Evolutionary conservation across 2,329 filamentous ascomycete species (phyloP), one percentile per base, ranked within the genome.

Genomic region (Stachybotrys elegans): DNA sequence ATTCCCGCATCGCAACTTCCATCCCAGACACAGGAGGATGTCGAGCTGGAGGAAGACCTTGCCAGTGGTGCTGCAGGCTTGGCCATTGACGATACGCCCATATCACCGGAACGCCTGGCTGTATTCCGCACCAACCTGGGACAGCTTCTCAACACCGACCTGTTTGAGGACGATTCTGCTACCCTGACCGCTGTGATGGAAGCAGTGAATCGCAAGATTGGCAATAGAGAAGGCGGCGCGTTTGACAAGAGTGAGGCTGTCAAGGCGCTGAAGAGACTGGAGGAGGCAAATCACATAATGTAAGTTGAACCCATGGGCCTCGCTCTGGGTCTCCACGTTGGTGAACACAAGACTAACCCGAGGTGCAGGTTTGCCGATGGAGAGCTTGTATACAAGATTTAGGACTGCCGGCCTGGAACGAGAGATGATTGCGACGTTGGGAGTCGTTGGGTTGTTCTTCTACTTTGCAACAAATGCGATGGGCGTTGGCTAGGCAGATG

Each of bases 121-220:
- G 69, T 81, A 2, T 98, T 98, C 82, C 83, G 88, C 43, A 79
- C 80, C 11, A 80, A 86, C 3, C 74, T 98, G 4, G 93, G 93
- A 20, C 86, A 88, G 55, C 73, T 98, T 43, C 84, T 95, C 57
- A 84, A 85, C 56, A 85, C 86, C 0, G 75, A 80, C 12, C 66
- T 98, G n/a, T 98, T 98, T 61, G 81, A 84, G 23, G 88, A 94
- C 48, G 93, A 97, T 57, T 81, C 84, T 16, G 89, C 90, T 13
- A 77, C 84, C 48, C 76, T 96, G 2, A 79, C 83, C 49, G 79
- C 79, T 21, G 75, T 98, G 23, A 75, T 96, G 16, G 76, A 75
- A 4, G 87, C 87, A 8, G 86, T 98, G 41, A 98, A 98, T 62
- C 70, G 70, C 4, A 80, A 81, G 54, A 56, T 95, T 38, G 74